These are phyloP conservation scores for Rhizopus sp. DNA, from an alignment of 371 early-diverging fungal species.

Conservation along the genomic window DNA sequence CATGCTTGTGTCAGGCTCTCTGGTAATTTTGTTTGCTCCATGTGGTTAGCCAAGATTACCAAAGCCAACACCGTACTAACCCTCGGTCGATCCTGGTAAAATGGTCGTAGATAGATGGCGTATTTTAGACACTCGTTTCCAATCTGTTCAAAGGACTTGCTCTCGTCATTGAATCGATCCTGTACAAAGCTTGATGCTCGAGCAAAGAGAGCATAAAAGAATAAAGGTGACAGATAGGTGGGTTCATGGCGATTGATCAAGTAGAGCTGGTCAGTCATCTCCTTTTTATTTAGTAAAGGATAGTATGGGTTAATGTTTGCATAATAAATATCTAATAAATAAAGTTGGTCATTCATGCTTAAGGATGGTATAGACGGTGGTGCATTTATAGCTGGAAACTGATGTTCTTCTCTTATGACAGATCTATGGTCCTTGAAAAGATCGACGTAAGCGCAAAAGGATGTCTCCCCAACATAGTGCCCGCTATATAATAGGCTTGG, in stretches of 20 bases:
- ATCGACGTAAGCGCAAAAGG: constrained; percentile 20
- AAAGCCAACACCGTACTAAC: constrained; percentile 37
- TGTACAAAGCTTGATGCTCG: constrained; percentile 38
- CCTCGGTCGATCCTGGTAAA: constrained; percentile 30
- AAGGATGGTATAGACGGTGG: constrained; percentile 10
- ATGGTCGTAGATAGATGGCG: constrained; percentile 18
- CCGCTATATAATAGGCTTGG: constrained; percentile 20
- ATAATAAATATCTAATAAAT: constrained; percentile 56
- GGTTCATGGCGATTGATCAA: constrained; percentile 6
- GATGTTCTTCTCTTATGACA: constrained; percentile 6
- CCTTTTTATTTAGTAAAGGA: constrained; percentile 47
- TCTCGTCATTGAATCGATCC: constrained; percentile 5
- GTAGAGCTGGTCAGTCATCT: constrained; percentile 29
- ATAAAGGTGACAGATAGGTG: constrained; percentile 39
- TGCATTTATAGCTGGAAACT: constrained; percentile 11
- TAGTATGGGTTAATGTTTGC: constrained; percentile 54
- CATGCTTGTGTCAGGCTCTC: constrained; percentile 31
- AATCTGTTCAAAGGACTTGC: constrained; percentile 7
- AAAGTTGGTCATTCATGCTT: constrained; percentile 21
- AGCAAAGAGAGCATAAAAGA: constrained; percentile 46
- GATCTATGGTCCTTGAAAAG: background rate
- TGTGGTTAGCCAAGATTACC: constrained; percentile 31
- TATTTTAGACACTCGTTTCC: constrained; percentile 22
- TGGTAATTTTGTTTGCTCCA: constrained; percentile 30
- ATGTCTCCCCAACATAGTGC: constrained; percentile 28